Conservation (phyloP, 108 stramenopile genomes). For the Cyclotella baltica region DNA sequence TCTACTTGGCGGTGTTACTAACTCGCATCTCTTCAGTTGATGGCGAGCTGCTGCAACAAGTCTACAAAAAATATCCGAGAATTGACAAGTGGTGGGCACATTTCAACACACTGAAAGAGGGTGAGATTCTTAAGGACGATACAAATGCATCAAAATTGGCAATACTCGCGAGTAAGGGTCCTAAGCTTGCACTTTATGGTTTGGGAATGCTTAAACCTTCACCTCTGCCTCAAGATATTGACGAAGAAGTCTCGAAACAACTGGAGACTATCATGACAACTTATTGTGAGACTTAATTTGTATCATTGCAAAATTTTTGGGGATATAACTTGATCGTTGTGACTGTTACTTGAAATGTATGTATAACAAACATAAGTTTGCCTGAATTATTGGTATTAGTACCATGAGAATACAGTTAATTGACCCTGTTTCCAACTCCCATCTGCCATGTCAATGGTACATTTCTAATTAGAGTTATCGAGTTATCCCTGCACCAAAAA, state of each 20-base stretch:
- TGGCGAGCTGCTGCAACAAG: background rate
- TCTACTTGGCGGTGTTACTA: slow-evolving; percentile 8
- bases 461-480: no score
- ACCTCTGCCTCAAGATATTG: slow-evolving; percentile 3
- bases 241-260: slow-evolving; percentile 8
- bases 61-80: background rate
- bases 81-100: slow-evolving; percentile 7
- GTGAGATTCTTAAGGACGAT: background rate
- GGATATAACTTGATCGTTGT: background rate
- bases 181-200: background rate
- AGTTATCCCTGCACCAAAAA: no score
- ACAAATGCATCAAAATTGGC: background rate
- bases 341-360: background rate
- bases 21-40: background rate
- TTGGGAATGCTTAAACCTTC: background rate
- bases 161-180: background rate
- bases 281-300: background rate
- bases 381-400: no score
- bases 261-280: slow-evolving; percentile 1
- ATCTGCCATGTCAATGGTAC: no score
- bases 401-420: no score
- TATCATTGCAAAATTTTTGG: background rate
- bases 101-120: slow-evolving; percentile 9
- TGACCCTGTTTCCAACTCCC: no score
- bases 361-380: no score